These are phyloP conservation scores for Trichoderma atroviride DNA, from an alignment of 2,329 filamentous ascomycete genomes.

Conservation along the genomic window DNA sequence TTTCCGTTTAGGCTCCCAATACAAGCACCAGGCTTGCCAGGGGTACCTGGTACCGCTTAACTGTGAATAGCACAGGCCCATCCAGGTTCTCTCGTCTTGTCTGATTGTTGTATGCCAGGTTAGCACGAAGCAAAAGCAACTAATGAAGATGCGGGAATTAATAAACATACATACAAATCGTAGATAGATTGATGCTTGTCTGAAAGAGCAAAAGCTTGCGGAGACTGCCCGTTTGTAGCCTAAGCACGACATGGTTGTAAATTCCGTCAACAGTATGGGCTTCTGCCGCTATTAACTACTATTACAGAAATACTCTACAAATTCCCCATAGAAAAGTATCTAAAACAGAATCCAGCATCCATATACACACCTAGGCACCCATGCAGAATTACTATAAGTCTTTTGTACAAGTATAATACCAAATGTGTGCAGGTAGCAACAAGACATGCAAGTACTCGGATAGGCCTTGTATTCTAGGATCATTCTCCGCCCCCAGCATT, in stretches of 20 bases:
- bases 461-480: neutral
- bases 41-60: neutral
- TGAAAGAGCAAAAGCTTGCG: neutral
- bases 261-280: neutral
- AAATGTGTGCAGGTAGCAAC: neutral
- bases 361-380: too few species aligned
- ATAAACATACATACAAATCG: neutral
- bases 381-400: neutral
- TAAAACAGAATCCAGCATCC: neutral
- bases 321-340: neutral
- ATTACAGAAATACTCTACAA: neutral
- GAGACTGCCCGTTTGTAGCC: neutral
- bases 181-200: conserved; percentile 4
- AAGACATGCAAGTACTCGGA: neutral
- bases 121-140: neutral
- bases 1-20: conserved; percentile 7
- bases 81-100: neutral
- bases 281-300: neutral
- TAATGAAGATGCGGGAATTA: neutral
- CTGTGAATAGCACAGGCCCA: too few species aligned
- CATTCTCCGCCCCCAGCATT: neutral
- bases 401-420: neutral
- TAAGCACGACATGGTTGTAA: neutral
- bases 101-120: neutral
- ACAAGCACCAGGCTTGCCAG: neutral